phyloP scores from a whole-genome alignment of 225 moss, liverwort and hornwort species.

The Polytrichum commune region DNA sequence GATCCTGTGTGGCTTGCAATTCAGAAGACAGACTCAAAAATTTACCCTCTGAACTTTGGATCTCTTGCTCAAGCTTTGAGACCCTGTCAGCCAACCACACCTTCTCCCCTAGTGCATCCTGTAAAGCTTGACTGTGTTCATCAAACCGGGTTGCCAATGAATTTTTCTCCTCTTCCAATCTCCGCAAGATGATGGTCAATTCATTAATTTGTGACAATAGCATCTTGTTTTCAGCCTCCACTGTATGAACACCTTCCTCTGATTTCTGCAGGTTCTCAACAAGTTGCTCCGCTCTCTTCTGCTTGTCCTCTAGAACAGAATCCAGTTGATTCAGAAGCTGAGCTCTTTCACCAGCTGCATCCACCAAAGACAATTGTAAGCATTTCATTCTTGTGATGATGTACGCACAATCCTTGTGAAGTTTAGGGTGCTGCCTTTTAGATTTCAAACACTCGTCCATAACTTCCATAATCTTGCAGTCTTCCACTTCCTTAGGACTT shows the following conservation, averaged over 20 bases:
- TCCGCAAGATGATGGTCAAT: slow-evolving; percentile 14
- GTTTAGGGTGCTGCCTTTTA: slow-evolving; percentile 17
- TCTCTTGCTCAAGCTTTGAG: slow-evolving; percentile 15
- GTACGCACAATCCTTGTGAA: slow-evolving; percentile 14
- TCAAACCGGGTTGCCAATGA: slow-evolving; percentile 21
- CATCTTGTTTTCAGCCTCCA: slow-evolving; percentile 15
- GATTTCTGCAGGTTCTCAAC: slow-evolving; percentile 5
- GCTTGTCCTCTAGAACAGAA: slow-evolving; percentile 21
- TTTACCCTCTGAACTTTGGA: slow-evolving; percentile 12
- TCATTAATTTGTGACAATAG: slow-evolving; percentile 21
- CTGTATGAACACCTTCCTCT: slow-evolving; percentile 13
- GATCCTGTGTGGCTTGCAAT: slow-evolving; percentile 20
- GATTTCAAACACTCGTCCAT: slow-evolving; percentile 9
- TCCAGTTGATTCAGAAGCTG: slow-evolving; percentile 12
- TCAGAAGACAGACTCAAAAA: slow-evolving; percentile 22
- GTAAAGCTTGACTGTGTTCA: not conserved
- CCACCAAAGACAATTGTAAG: slow-evolving; percentile 9
- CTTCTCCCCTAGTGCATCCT: not conserved
- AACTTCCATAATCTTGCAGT: slow-evolving; percentile 16
- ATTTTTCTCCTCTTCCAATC: slow-evolving; percentile 19
- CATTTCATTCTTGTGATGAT: slow-evolving; percentile 9
- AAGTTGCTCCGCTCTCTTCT: slow-evolving; percentile 21
- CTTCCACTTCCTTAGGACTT: slow-evolving; percentile 21
- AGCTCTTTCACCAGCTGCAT: slow-evolving; percentile 14
- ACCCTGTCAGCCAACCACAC: not conserved